Conservation (phyloP, 371 early-diverging fungal species). For the Batkoa obscura region DNA sequence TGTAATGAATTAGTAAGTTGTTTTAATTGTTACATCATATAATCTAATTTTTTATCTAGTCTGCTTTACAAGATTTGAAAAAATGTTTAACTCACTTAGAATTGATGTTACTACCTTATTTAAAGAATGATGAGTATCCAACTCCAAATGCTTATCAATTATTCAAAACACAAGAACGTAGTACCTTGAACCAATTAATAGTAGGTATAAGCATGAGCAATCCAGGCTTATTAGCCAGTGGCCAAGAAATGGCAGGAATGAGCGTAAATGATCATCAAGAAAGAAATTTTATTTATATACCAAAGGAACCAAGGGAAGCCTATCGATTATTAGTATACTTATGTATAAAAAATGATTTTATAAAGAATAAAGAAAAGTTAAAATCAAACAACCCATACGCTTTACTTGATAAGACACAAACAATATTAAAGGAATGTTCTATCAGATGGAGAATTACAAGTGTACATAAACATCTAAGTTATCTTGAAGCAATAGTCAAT, state of each 20-base stretch:
- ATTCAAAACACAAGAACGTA: background rate
- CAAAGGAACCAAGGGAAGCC: background rate
- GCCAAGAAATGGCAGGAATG: background rate
- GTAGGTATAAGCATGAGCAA: background rate
- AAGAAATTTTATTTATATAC: background rate
- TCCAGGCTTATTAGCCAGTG: background rate
- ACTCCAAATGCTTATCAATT: background rate
- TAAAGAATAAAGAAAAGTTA: background rate
- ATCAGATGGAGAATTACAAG: background rate
- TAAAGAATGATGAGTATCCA: background rate
- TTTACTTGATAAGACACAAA: background rate
- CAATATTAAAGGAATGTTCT: constrained; percentile 1
- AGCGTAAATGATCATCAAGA: background rate
- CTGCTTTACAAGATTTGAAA: constrained; percentile 3
- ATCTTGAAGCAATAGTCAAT: background rate
- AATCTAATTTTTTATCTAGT: background rate
- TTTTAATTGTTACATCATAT: background rate
- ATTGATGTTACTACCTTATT: background rate
- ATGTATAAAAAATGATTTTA: background rate
- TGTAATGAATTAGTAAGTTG: background rate
- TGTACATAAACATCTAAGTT: background rate
- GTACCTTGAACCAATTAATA: background rate
- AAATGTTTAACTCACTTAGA: background rate
- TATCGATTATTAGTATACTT: background rate
- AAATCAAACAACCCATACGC: background rate